Percentiles rank a stretch among this genome's conserved stretches.
phyloP scores from a whole-genome alignment of 441 rosid genomes.

The Mallotus japonicus region DNA sequence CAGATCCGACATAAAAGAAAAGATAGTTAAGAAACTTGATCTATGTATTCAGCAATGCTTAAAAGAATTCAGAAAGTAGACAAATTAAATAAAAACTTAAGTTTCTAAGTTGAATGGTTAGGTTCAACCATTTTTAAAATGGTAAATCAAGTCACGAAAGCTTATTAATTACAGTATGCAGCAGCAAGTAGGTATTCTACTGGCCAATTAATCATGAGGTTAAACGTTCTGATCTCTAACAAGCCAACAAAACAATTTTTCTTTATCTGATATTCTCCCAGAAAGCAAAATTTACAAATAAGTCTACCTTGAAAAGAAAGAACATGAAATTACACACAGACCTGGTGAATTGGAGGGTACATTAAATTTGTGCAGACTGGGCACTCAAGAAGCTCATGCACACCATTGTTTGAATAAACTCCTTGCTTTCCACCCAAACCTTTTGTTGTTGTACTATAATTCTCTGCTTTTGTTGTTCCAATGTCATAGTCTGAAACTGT shows the following conservation, averaged over 20 bases:
- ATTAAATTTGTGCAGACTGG: conserved; percentile 75
- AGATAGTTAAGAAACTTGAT: conserved; percentile 1
- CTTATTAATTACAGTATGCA: background rate
- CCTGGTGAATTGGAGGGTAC: conserved; percentile 88
- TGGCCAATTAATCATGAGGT: background rate
- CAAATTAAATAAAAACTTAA: background rate
- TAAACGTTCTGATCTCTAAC: background rate
- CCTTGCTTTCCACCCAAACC: conserved; percentile 36
- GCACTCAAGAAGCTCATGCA: conserved; percentile 68
- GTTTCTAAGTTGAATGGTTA: conserved; percentile 3
- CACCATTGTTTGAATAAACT: conserved; percentile 44
- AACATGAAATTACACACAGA: conserved; percentile 33
- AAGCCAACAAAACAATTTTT: background rate
- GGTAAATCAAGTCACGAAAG: background rate
- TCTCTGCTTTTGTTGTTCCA: conserved; percentile 29
- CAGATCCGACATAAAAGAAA: background rate
- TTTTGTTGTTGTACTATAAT: conserved; percentile 24
- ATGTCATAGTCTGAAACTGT: conserved; percentile 31
- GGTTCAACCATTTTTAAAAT: background rate
- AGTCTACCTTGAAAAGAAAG: background rate
- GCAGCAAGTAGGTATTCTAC: background rate
- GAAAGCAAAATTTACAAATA: background rate
- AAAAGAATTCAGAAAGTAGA: background rate
- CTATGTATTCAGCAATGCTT: background rate
- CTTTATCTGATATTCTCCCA: too few relatives aligned